These are phyloP conservation scores for Cetraspora pellucida DNA, from an alignment of 192 early-diverging fungal species.

Conservation along the genomic window DNA sequence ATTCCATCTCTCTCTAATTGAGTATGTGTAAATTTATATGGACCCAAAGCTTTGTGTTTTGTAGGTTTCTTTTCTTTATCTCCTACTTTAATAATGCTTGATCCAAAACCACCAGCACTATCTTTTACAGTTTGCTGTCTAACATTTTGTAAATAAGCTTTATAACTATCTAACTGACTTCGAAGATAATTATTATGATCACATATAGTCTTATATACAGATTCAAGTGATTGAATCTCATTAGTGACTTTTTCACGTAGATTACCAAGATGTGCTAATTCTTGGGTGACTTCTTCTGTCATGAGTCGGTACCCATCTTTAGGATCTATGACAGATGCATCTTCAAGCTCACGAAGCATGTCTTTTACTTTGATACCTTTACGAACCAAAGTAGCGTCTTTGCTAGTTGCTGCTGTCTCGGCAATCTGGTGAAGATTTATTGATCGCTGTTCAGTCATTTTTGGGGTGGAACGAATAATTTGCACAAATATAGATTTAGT, in stretches of 20 bases:
- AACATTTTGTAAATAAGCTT: conserved; percentile 93
- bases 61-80: conserved; percentile 51
- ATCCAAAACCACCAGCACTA: conserved; percentile 35
- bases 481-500: conserved; percentile 94
- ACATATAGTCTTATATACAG: conserved; percentile 89
- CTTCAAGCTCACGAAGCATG: conserved; percentile 87
- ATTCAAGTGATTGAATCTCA: conserved; percentile 76
- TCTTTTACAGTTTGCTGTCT: conserved; percentile 72
- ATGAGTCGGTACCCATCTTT: conserved; percentile 78
- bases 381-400: conserved; percentile 84
- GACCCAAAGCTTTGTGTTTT: conserved; percentile 61
- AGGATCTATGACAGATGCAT: conserved; percentile 71
- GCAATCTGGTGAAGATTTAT: conserved; percentile 74
- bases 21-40: conserved; percentile 81
- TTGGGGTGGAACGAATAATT: conserved; percentile 86
- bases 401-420: conserved; percentile 84
- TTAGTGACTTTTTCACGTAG: conserved; percentile 84
- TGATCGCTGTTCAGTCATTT: conserved; percentile 52
- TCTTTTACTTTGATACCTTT: conserved; percentile 96
- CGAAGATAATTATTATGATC: conserved; percentile 93
- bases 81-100: conserved; percentile 64
- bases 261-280: conserved; percentile 89
- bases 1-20: conserved; percentile 90
- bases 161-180: conserved; percentile 90
- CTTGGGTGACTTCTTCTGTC: conserved; percentile 87